A percentile compares a stretch with the other conserved stretches of the same genome.
These are phyloP conservation scores for Colletotrichum scovillei DNA, from an alignment of 2,329 filamentous ascomycete species.

Conservation along the genomic window DNA sequence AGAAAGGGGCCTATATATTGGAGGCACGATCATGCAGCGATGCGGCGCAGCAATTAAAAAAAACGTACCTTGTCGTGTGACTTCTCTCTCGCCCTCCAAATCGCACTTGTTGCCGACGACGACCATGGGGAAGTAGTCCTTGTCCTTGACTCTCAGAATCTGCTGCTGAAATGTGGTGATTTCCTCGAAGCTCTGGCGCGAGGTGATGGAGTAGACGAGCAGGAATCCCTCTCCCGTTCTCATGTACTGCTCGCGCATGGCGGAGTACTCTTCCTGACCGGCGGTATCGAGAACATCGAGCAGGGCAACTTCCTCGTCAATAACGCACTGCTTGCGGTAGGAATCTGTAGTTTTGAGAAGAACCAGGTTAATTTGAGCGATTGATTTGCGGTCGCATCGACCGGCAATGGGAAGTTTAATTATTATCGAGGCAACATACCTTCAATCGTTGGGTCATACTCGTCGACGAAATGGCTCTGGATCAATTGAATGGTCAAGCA, in stretches of 20 bases:
- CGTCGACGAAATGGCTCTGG: conserved; percentile 97
- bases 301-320: conserved; percentile 97
- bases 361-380: conserved; percentile 38
- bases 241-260: conserved; percentile 99
- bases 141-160: conserved; percentile 98
- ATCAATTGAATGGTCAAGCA: conserved; percentile 98
- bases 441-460: conserved; percentile 99
- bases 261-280: conserved; percentile 98
- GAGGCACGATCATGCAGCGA: not conserved
- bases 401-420: not conserved
- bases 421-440: conserved; percentile 64
- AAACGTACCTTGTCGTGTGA: conserved; percentile 86
- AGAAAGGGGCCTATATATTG: not conserved
- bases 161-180: conserved; percentile 99
- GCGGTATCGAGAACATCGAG: conserved; percentile 98
- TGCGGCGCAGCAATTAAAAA: conserved; percentile 6
- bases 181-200: conserved; percentile 96
- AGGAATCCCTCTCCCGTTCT: conserved; percentile 97
- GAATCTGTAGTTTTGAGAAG: conserved; percentile 74
- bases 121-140: conserved; percentile 99
- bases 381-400: conserved; percentile 19
- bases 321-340: conserved; percentile 99
- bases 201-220: conserved; percentile 98
- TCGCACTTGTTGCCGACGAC: conserved; percentile 99
- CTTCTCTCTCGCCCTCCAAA: conserved; percentile 91